Evolutionary conservation across 495 filamentous ascomycete species (phyloP).

Genomic region (Aspergillus taichungensis): DNA sequence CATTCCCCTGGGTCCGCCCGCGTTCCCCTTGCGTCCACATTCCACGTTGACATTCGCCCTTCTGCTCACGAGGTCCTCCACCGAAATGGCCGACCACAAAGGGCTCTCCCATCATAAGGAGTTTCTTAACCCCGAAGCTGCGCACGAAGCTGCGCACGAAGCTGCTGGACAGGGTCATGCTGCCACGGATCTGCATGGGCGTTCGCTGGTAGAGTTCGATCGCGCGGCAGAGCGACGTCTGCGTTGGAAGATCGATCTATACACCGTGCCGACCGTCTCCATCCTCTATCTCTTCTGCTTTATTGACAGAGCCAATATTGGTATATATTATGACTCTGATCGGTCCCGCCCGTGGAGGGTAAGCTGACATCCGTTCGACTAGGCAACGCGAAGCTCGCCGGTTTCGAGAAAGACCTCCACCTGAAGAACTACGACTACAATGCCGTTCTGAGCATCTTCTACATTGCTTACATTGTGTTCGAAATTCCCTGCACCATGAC

Average conservation of each 20-base stretch:
- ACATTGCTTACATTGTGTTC: slow-evolving; percentile 66
- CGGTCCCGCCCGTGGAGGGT: neutral
- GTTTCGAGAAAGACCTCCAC: slow-evolving; percentile 37
- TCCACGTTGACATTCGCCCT: too few species aligned
- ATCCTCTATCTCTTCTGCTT: slow-evolving; percentile 46
- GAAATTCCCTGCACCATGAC: slow-evolving; percentile 67
- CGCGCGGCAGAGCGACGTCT: slow-evolving; percentile 46
- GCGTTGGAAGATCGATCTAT: slow-evolving; percentile 38
- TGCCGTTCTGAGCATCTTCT: slow-evolving; percentile 58
- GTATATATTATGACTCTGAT: slow-evolving; percentile 21
- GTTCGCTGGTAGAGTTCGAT: slow-evolving; percentile 50
- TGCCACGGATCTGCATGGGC: slow-evolving; percentile 54
- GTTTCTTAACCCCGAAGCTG: slow-evolving; percentile 12
- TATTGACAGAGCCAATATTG: slow-evolving; percentile 54
- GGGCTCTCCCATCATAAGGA: slow-evolving; percentile 14
- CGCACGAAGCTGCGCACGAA: slow-evolving; percentile 25
- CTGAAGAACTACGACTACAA: slow-evolving; percentile 56
- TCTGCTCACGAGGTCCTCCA: too few species aligned
- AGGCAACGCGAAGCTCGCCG: slow-evolving; percentile 32
- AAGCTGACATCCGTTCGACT: slow-evolving; percentile 7
- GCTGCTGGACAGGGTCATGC: slow-evolving; percentile 49
- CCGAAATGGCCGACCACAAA: slow-evolving; percentile 14
- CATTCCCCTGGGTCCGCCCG: too few species aligned
- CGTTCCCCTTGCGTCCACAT: too few species aligned
- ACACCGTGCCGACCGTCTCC: slow-evolving; percentile 38